Conservation (phyloP, 345 rosid species). For the Brassica nigra region DNA sequence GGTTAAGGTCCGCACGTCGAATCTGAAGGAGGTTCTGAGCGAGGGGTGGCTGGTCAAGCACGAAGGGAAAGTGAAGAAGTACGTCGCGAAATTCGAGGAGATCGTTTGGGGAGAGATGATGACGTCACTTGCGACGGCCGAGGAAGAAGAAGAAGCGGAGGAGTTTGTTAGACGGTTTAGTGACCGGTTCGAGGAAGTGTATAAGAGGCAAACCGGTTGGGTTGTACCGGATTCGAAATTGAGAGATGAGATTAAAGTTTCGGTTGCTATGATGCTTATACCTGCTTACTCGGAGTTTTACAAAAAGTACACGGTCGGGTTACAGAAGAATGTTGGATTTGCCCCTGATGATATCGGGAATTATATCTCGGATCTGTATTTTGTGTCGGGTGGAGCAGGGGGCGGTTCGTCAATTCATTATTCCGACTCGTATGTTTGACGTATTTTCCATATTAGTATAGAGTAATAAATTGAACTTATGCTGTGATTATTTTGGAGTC, state of each 20-base stretch:
- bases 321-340: background rate
- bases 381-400: background rate
- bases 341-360: background rate
- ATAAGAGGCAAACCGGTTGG: slow-evolving; percentile 61
- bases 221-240: slow-evolving; percentile 57
- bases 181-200: slow-evolving; percentile 55
- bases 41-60: slow-evolving; percentile 66
- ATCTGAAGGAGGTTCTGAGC: slow-evolving; percentile 49
- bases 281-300: slow-evolving; percentile 52
- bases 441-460: too few species aligned
- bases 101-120: slow-evolving; percentile 61
- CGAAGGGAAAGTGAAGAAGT: slow-evolving; percentile 56
- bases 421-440: background rate
- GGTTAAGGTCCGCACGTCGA: slow-evolving; percentile 60
- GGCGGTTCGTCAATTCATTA: background rate
- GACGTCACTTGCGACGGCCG: slow-evolving; percentile 45
- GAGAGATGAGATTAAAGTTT: slow-evolving; percentile 58
- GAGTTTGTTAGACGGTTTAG: slow-evolving; percentile 48
- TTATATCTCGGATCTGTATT: background rate
- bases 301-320: slow-evolving; percentile 7
- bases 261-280: slow-evolving; percentile 47
- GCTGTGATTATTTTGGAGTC: too few species aligned
- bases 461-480: too few species aligned
- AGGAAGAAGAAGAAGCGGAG: slow-evolving; percentile 33
- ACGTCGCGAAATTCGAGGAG: slow-evolving; percentile 63